Conservation (phyloP, 2,329 filamentous ascomycete species). For the Fusarium drepaniforme region DNA sequence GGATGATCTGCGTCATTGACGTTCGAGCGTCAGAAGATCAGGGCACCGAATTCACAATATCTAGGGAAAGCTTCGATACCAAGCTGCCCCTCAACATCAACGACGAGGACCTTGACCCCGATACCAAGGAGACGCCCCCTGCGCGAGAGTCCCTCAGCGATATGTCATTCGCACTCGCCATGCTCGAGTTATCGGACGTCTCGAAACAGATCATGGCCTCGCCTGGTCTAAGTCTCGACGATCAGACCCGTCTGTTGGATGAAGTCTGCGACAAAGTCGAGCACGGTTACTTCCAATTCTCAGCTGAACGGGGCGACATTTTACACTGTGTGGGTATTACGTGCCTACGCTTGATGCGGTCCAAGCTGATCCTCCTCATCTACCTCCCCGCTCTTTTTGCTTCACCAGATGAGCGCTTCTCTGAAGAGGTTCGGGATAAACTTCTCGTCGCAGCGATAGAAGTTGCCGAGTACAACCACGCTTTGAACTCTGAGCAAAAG, state of each 20-base stretch:
- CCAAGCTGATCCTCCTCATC: constrained; percentile 67
- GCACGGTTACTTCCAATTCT: constrained; percentile 56
- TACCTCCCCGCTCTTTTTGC: constrained; percentile 65
- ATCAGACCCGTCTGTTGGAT: constrained; percentile 58
- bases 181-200: constrained; percentile 51
- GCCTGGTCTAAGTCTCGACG: constrained; percentile 49
- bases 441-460: constrained; percentile 65
- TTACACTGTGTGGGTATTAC: constrained; percentile 53
- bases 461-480: constrained; percentile 67
- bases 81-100: constrained; percentile 69
- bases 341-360: constrained; percentile 60
- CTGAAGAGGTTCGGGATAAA: constrained; percentile 55
- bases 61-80: constrained; percentile 63
- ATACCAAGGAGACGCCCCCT: constrained; percentile 60
- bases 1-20: constrained; percentile 71
- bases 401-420: constrained; percentile 50
- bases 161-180: constrained; percentile 56
- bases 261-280: constrained; percentile 59
- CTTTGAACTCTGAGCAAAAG: constrained; percentile 62
- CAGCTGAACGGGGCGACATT: constrained; percentile 47
- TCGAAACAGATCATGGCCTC: constrained; percentile 54
- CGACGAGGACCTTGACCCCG: constrained; percentile 62
- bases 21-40: constrained; percentile 71
- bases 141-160: constrained; percentile 67
- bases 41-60: constrained; percentile 63